phyloP scores from a whole-genome alignment of 129 eudicot genomes.

The sunflower (Helianthus annuus) region DNA sequence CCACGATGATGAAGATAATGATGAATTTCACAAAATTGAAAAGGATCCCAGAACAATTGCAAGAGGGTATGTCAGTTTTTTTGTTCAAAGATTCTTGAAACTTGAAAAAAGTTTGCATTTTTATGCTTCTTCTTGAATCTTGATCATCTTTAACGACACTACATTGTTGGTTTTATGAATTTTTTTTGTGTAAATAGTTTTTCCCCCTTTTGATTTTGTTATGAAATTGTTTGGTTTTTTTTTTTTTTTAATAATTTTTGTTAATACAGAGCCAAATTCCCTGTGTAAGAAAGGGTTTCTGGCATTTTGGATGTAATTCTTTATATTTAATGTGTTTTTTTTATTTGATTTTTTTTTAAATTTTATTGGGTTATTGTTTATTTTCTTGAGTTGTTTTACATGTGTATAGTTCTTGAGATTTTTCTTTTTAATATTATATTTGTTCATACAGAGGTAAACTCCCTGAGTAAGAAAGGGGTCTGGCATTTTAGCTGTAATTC shows the following conservation, averaged over 20 bases:
- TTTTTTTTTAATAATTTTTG: not conserved
- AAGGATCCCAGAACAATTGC: constrained; percentile 40
- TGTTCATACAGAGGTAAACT: constrained; percentile 12
- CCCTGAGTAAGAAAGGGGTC: constrained; percentile 16
- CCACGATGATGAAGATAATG: not conserved
- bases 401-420: not conserved
- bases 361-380: not conserved
- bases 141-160: not conserved
- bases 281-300: constrained; percentile 19
- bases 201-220: not conserved
- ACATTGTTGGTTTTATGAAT: not conserved
- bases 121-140: not conserved
- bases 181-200: not conserved
- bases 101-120: not conserved
- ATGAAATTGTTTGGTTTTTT: not conserved
- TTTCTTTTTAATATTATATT: not conserved
- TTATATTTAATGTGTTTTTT: constrained; percentile 5
- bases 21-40: constrained; percentile 10
- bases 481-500: not conserved
- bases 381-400: not conserved
- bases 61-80: constrained; percentile 17
- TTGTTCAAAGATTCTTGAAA: not conserved
- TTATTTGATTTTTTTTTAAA: not conserved
- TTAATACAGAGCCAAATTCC: constrained; percentile 8
- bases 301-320: not conserved